A percentile compares a stretch with the other conserved stretches of the same genome.
phyloP scores from a whole-genome alignment of 2,329 filamentous ascomycete genomes.

The Ceratocystis huliohia region DNA sequence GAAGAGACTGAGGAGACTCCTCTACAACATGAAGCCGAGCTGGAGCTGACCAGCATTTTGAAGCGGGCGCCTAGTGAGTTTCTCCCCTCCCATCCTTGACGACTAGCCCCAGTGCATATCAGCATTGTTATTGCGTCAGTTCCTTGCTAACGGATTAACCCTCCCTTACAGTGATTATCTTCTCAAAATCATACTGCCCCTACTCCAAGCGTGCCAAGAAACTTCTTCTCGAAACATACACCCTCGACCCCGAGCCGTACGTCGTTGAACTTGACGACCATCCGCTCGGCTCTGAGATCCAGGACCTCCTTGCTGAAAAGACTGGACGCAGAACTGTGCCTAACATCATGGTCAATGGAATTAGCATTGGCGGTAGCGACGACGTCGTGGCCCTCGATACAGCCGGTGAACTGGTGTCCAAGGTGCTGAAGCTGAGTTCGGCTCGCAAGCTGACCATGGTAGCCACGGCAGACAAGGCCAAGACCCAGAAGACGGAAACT shows the following conservation, averaged over 20 bases:
- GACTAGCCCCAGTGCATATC: background rate
- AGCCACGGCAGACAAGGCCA: slow-evolving; percentile 10
- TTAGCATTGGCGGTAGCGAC: slow-evolving; percentile 81
- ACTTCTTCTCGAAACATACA: slow-evolving; percentile 72
- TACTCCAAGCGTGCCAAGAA: slow-evolving; percentile 74
- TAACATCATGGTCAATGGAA: slow-evolving; percentile 78
- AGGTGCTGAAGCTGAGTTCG: slow-evolving; percentile 60
- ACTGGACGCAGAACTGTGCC: slow-evolving; percentile 81
- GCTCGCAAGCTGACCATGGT: slow-evolving; percentile 21
- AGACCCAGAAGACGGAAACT: background rate
- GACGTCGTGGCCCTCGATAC: slow-evolving; percentile 63
- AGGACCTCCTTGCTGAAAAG: slow-evolving; percentile 55
- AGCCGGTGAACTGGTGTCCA: slow-evolving; percentile 54
- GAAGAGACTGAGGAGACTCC: slow-evolving; percentile 36
- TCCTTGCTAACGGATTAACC: slow-evolving; percentile 3
- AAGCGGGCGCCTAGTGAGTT: slow-evolving; percentile 69
- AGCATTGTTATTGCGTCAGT: background rate
- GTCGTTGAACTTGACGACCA: slow-evolving; percentile 87
- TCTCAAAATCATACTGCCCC: slow-evolving; percentile 89
- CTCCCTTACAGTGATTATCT: slow-evolving; percentile 61
- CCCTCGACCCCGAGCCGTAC: slow-evolving; percentile 66
- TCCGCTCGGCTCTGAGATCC: slow-evolving; percentile 57
- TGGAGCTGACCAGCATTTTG: slow-evolving; percentile 63
- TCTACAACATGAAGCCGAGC: slow-evolving; percentile 52
- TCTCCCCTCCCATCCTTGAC: background rate